phyloP scores from a whole-genome alignment of 208 protist species.

The Trypanosoma brucei region DNA sequence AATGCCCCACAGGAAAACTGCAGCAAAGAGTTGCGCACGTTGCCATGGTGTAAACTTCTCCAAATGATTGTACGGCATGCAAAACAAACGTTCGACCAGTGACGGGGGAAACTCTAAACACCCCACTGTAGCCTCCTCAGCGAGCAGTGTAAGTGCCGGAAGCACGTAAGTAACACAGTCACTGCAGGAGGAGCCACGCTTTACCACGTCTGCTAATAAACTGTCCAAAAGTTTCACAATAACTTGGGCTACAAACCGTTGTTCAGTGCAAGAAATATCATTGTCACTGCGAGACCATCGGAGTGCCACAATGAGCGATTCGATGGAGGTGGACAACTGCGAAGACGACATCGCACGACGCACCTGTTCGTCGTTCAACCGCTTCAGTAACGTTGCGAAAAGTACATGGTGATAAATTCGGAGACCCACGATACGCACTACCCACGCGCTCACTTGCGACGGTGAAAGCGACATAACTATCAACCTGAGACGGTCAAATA shows the following conservation, averaged over 20 bases:
- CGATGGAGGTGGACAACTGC: conserved; percentile 36
- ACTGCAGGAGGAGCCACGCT: neutral
- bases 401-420: conserved; percentile 24
- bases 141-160: conserved; percentile 2
- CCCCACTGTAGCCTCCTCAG: neutral
- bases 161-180: conserved; percentile 17
- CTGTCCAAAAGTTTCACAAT: conserved; percentile 14
- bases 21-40: conserved; percentile 26
- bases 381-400: conserved; percentile 23
- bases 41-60: conserved; percentile 26
- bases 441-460: conserved; percentile 51
- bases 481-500: conserved; percentile 15
- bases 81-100: conserved; percentile 16
- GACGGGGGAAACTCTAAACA: neutral
- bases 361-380: conserved; percentile 16
- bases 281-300: neutral
- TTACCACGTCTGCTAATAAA: conserved; percentile 5
- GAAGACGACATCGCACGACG: conserved; percentile 10
- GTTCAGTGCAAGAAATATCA: conserved; percentile 8
- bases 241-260: conserved; percentile 5
- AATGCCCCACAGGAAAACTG: conserved; percentile 32
- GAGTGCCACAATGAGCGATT: conserved; percentile 14
- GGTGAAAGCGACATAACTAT: conserved; percentile 28
- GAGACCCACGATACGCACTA: conserved; percentile 35
- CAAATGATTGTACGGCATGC: conserved; percentile 17